Evolutionary conservation across 257 asterid species (phyloP).

Genomic region (Capsicum rhomboideum): DNA sequence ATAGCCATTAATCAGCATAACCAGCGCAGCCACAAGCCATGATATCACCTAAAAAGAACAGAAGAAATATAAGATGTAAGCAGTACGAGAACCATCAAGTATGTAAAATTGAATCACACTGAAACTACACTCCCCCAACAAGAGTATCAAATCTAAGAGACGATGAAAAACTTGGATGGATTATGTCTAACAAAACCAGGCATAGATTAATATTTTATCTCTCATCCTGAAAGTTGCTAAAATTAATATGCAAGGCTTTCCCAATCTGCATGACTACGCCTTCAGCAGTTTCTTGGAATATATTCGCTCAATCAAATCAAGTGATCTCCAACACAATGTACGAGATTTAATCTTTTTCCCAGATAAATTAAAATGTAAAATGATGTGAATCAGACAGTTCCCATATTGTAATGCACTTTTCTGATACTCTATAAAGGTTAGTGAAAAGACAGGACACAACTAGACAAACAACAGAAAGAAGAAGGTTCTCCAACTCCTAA

Average conservation of each 20-base stretch:
- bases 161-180: neutral
- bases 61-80: neutral
- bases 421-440: neutral
- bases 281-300: too few relatives aligned
- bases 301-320: neutral
- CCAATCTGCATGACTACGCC: neutral
- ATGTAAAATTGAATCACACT: neutral
- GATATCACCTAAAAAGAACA: conserved; percentile 34
- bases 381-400: neutral
- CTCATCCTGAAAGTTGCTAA: neutral
- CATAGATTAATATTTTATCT: neutral
- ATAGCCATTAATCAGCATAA: conserved; percentile 60
- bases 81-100: neutral
- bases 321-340: neutral
- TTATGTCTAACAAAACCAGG: neutral
- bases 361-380: neutral
- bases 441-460: neutral
- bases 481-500: neutral
- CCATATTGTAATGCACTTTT: neutral
- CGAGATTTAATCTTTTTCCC: neutral
- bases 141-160: neutral
- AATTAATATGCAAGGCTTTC: neutral
- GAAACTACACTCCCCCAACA: neutral
- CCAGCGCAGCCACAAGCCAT: conserved; percentile 62
- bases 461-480: neutral